These are phyloP conservation scores for Raphanus hybrid DNA, from an alignment of 441 rosid species.

Conservation along the genomic window DNA sequence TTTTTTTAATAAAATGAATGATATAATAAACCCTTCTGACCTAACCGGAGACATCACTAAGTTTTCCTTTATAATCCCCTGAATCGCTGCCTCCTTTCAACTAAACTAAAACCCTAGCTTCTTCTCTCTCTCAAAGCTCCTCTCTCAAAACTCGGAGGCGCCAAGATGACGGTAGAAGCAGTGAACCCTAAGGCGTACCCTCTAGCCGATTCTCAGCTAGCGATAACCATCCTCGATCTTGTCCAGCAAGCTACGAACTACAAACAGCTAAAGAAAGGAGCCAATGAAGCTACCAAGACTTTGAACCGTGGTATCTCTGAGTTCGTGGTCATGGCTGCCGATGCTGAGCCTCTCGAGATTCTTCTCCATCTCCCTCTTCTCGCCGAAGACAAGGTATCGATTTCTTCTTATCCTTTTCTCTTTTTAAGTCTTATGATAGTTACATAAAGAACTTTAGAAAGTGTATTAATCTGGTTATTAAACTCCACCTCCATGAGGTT, in stretches of 20 bases:
- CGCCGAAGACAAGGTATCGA: conserved; percentile 89
- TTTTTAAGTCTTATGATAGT: not conserved
- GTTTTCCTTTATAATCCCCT: conserved; percentile 32
- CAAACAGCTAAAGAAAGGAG: conserved; percentile 98
- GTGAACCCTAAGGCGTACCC: conserved; percentile 98
- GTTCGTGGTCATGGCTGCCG: conserved; percentile 95
- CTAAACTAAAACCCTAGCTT: conserved; percentile 24
- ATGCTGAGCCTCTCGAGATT: conserved; percentile 91
- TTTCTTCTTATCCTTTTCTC: not conserved
- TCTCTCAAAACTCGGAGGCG: not conserved
- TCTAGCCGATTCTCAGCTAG: conserved; percentile 75
- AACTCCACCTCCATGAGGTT: not conserved
- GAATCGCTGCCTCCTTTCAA: not conserved
- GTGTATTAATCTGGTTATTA: not conserved
- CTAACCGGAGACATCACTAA: not conserved
- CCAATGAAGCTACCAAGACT: conserved; percentile 95
- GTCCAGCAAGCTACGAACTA: conserved; percentile 94
- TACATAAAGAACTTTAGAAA: not conserved
- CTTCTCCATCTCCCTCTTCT: conserved; percentile 91
- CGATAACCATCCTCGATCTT: conserved; percentile 80
- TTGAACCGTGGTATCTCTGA: conserved; percentile 96
- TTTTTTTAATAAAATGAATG: too few species aligned
- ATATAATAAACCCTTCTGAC: too few species aligned
- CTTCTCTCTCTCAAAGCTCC: not conserved
- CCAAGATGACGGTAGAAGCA: conserved; percentile 54